phyloP scores from a whole-genome alignment of 306 rosid genomes.

The Ziziphus jujuba region DNA sequence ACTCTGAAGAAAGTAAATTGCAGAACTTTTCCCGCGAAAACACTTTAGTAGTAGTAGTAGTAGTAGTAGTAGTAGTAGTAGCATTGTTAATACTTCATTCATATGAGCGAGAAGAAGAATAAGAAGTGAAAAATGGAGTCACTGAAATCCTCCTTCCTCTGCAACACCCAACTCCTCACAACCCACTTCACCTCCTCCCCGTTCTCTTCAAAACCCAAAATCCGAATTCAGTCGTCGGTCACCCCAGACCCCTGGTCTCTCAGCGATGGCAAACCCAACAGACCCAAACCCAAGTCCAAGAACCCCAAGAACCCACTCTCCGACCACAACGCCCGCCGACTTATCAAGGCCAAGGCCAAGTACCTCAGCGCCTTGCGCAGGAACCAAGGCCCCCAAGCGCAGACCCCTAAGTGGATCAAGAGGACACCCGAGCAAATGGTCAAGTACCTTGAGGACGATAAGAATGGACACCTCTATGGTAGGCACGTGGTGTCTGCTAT shows the following conservation, averaged over 20 bases:
- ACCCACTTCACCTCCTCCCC: conserved; percentile 1
- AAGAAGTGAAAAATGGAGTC: conserved; percentile 45
- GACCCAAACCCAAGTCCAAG: conserved; percentile 56
- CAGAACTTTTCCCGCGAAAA: too few relatives aligned
- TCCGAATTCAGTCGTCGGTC: conserved; percentile 27
- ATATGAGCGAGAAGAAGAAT: not conserved
- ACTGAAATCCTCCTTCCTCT: conserved; percentile 52
- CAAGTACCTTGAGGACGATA: conserved; percentile 67
- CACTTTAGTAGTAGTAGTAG: too few relatives aligned
- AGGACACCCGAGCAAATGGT: conserved; percentile 93
- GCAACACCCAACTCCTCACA: conserved; percentile 27
- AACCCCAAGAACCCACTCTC: conserved; percentile 72
- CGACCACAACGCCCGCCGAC: conserved; percentile 89
- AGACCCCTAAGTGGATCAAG: conserved; percentile 86
- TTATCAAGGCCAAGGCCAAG: conserved; percentile 67
- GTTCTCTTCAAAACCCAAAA: conserved; percentile 1
- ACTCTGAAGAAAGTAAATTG: too few relatives aligned
- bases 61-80: too few relatives aligned
- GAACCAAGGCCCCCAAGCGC: conserved; percentile 86
- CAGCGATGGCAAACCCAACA: conserved; percentile 46
- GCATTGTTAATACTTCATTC: too few relatives aligned
- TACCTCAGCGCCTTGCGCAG: conserved; percentile 61
- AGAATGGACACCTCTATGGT: conserved; percentile 70
- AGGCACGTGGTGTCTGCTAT: conserved; percentile 88
- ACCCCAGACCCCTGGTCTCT: conserved; percentile 88